Conservation (phyloP, 208 protist species). For the Blastocrithidia nonstop region DNA sequence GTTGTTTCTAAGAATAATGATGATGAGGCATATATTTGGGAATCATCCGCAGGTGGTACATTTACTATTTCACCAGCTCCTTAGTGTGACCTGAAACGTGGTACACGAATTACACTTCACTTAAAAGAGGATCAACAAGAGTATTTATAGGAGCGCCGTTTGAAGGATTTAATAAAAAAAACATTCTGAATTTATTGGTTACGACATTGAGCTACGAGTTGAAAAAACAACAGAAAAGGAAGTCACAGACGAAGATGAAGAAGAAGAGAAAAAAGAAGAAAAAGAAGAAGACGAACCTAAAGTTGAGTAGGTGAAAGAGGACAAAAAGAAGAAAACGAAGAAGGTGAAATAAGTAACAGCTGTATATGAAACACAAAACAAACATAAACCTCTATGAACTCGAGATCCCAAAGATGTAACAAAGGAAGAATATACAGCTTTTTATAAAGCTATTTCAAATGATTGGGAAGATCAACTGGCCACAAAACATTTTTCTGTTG, state of each 20-base stretch:
- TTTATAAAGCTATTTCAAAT: slow-evolving; percentile 96
- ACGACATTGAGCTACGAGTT: slow-evolving; percentile 94
- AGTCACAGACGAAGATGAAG: slow-evolving; percentile 24
- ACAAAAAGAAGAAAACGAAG: slow-evolving; percentile 29
- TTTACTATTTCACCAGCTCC: slow-evolving; percentile 89
- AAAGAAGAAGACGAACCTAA: slow-evolving; percentile 25
- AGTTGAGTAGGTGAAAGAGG: slow-evolving; percentile 14
- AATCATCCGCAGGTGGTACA: slow-evolving; percentile 87
- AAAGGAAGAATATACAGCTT: slow-evolving; percentile 97
- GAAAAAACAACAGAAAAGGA: slow-evolving; percentile 51
- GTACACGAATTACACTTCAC: slow-evolving; percentile 93
- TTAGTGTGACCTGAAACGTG: slow-evolving; percentile 90
- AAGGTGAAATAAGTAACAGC: slow-evolving; percentile 60
- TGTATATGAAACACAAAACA: slow-evolving; percentile 97
- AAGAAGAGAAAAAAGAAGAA: slow-evolving; percentile 63
- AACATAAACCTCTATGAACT: slow-evolving; percentile 98
- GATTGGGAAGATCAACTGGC: slow-evolving; percentile 90
- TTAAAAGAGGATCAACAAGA: slow-evolving; percentile 93
- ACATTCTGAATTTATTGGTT: slow-evolving; percentile 99
- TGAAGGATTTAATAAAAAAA: slow-evolving; percentile 93
- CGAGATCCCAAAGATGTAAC: slow-evolving; percentile 87
- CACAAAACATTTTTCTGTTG: slow-evolving; percentile 95
- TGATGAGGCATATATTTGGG: slow-evolving; percentile 93
- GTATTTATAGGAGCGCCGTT: slow-evolving; percentile 84
- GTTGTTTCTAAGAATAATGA: slow-evolving; percentile 92